These are phyloP conservation scores for Kickxella alabastrina DNA, from an alignment of 192 early-diverging fungal species.

Conservation along the genomic window DNA sequence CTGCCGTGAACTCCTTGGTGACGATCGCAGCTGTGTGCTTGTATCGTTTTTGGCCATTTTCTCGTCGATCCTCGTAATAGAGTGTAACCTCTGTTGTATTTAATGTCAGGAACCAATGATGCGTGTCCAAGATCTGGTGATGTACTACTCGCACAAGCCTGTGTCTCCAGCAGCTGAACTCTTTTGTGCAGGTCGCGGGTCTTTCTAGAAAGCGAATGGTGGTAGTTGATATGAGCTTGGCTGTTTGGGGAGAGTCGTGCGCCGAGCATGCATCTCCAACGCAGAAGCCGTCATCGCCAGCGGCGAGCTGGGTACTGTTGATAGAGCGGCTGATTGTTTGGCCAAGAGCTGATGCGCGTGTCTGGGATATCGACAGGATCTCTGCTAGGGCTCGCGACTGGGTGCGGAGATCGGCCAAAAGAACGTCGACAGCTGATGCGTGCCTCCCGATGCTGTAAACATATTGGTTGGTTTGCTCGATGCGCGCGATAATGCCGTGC, in stretches of 20 bases:
- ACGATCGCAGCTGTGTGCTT: too few relatives aligned
- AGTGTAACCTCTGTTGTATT: too few relatives aligned
- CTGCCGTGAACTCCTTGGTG: neutral
- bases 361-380: slow-evolving; percentile 19
- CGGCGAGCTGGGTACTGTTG: neutral
- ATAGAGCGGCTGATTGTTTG: slow-evolving; percentile 9
- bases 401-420: slow-evolving; percentile 25
- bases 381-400: slow-evolving; percentile 24
- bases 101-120: too few relatives aligned
- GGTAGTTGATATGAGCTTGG: neutral
- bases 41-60: too few relatives aligned
- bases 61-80: too few relatives aligned
- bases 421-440: slow-evolving; percentile 11
- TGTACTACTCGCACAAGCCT: too few relatives aligned
- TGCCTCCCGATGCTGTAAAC: slow-evolving; percentile 17
- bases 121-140: too few relatives aligned
- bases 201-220: neutral
- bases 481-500: slow-evolving; percentile 20
- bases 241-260: neutral
- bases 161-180: too few relatives aligned
- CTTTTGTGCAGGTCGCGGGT: neutral
- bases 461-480: slow-evolving; percentile 27
- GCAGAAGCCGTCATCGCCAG: neutral
- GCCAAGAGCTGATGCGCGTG: slow-evolving; percentile 10
- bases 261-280: neutral